A percentile compares a stretch with the other conserved stretches of the same genome.
phyloP scores from a whole-genome alignment of 1,139 yeast genomes.

The Blastobotrys ciferrii region DNA sequence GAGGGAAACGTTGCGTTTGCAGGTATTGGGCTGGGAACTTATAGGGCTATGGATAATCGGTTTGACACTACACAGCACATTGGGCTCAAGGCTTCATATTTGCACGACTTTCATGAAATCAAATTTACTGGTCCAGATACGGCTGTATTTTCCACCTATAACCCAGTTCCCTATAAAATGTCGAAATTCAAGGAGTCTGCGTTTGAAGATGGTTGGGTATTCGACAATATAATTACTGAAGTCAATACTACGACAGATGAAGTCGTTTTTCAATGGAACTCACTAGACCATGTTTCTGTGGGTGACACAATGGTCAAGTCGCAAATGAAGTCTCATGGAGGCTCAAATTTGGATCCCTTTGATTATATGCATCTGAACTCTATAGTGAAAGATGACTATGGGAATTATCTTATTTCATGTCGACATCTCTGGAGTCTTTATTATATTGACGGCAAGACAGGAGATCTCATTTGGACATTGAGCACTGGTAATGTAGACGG shows the following conservation, averaged over 20 bases:
- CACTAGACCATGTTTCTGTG: constrained; percentile 41
- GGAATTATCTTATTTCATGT: constrained; percentile 41
- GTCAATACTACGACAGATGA: constrained; percentile 41
- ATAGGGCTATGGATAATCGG: constrained; percentile 15
- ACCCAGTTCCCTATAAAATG: constrained; percentile 16
- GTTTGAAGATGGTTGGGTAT: constrained; percentile 7
- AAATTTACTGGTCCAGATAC: constrained; percentile 14
- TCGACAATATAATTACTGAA: constrained; percentile 25
- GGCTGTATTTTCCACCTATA: constrained; percentile 17
- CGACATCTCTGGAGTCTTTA: constrained; percentile 41
- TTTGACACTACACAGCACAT: constrained; percentile 16
- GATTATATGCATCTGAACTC: constrained; percentile 46
- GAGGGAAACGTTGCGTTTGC: constrained; percentile 16
- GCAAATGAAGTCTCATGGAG: constrained; percentile 35
- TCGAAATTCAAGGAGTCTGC: neutral
- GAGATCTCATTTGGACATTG: constrained; percentile 38
- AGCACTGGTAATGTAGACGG: neutral
- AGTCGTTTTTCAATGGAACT: constrained; percentile 42
- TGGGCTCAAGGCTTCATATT: constrained; percentile 17
- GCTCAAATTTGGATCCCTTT: constrained; percentile 42
- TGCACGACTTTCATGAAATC: constrained; percentile 20
- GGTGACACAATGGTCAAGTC: constrained; percentile 35
- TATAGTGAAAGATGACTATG: constrained; percentile 42
- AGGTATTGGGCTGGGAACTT: constrained; percentile 20
- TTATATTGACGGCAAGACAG: constrained; percentile 40